Percentiles rank a stretch among this genome's conserved stretches.
Evolutionary conservation across 2,329 filamentous ascomycete genomes (phyloP).

Genomic region (Colletotrichum sp.): DNA sequence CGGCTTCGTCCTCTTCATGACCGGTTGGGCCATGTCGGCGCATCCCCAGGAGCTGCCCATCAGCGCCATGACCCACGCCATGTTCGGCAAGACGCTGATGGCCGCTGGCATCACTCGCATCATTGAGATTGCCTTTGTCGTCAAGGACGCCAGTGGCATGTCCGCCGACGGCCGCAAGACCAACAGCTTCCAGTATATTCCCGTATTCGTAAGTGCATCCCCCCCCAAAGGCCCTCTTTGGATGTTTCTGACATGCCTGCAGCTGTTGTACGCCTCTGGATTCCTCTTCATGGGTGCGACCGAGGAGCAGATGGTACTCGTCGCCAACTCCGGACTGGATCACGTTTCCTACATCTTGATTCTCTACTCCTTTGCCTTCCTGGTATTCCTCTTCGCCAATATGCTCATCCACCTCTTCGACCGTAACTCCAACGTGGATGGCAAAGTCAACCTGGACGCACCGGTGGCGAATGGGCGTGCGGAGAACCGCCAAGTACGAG

Average conservation of each 20-base stretch:
- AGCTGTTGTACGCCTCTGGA: slow-evolving; percentile 90
- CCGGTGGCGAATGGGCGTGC: slow-evolving; percentile 34
- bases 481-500: slow-evolving; percentile 65
- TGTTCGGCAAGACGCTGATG: slow-evolving; percentile 97
- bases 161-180: slow-evolving; percentile 72
- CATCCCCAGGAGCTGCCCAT: slow-evolving; percentile 86
- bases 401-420: slow-evolving; percentile 88
- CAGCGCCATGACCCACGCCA: slow-evolving; percentile 84
- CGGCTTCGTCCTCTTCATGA: slow-evolving; percentile 87
- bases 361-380: slow-evolving; percentile 86
- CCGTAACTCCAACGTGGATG: slow-evolving; percentile 50
- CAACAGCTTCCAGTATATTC: slow-evolving; percentile 64
- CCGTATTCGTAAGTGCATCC: slow-evolving; percentile 57
- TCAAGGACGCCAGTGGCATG: slow-evolving; percentile 72
- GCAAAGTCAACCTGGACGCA: slow-evolving; percentile 39
- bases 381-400: slow-evolving; percentile 90
- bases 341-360: slow-evolving; percentile 94
- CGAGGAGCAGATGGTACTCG: slow-evolving; percentile 89
- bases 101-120: slow-evolving; percentile 82
- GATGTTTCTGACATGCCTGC: neutral
- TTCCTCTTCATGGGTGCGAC: slow-evolving; percentile 98
- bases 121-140: slow-evolving; percentile 88
- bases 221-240: neutral
- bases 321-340: slow-evolving; percentile 77
- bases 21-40: slow-evolving; percentile 93